Percentiles rank a stretch among this genome's conserved stretches.
phyloP scores from a whole-genome alignment of 1,139 yeast species.

The Nakaseomyces bracarensis region DNA sequence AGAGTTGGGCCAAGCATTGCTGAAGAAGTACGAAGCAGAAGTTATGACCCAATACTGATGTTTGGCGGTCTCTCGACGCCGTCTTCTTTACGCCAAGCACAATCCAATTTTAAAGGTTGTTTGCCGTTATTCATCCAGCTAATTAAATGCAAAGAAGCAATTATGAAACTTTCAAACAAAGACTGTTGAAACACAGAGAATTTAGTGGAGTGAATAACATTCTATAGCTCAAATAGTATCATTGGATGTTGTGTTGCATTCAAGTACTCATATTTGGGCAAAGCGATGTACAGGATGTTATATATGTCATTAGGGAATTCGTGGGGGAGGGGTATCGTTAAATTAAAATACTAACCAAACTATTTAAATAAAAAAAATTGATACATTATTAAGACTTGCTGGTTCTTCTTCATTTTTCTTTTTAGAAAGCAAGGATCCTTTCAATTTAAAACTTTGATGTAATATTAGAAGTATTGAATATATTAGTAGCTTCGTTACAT shows the following conservation, averaged over 20 bases:
- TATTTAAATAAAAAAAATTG: too few species aligned
- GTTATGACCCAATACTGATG: slow-evolving; percentile 27
- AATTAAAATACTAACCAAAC: too few species aligned
- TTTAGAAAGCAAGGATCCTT: too few species aligned
- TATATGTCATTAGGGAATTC: too few species aligned
- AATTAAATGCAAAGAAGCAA: slow-evolving; percentile 16
- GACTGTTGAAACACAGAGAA: neutral
- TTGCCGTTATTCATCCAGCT: slow-evolving; percentile 20
- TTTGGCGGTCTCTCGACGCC: slow-evolving; percentile 28
- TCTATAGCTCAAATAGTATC: neutral
- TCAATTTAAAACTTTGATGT: too few species aligned
- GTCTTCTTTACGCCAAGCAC: slow-evolving; percentile 23
- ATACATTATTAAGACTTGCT: too few species aligned
- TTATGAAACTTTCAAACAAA: neutral
- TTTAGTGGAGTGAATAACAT: neutral
- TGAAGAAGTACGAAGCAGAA: slow-evolving; percentile 5
- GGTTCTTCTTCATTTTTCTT: too few species aligned
- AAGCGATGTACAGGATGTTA: too few species aligned
- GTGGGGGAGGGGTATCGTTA: neutral
- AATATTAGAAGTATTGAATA: too few species aligned
- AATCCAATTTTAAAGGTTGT: slow-evolving; percentile 23
- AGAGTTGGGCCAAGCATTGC: slow-evolving; percentile 2
- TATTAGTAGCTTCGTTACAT: neutral
- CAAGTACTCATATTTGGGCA: too few species aligned
- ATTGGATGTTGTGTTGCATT: neutral